Evolutionary conservation across 1,284 basidiomycete species (phyloP), one percentile per base, ranked within the genome.

Genomic region (Serendipita sp.): DNA sequence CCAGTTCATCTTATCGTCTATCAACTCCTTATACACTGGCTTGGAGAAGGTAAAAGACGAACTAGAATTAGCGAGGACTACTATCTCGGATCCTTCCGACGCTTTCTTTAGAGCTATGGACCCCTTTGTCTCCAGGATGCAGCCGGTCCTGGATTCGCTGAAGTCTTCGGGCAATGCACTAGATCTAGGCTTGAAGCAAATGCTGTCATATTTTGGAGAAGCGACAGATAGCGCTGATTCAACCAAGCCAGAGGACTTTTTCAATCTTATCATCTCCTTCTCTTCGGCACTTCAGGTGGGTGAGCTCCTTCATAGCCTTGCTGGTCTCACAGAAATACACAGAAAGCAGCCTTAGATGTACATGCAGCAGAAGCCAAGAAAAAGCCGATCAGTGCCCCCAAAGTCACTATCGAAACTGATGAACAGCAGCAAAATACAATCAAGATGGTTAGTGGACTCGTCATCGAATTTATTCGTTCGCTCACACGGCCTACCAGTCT

Each of bases 341-440:
- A 91, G 87, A 90, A 88, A 79, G 86, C 84, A 61, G 83, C 85
- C 0, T 70, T 88, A 41, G 88, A 91, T 64, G 79, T 91, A 13
- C 79, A 85, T 67, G 78, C 83, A 61, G 72, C 77, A 29, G 75
- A 82, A 66, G 69, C 70, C 62, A 79, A 77, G 67, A 65, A 66
- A 17, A 69, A 70, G 55, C 58, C 45, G 30, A 8, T 34, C 32
- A 8, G 8, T 3, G 30, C 32, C 32, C 26, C 32, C 8, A n/a
- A 17, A 26, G 32, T 58, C 53, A n/a, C 22, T n/a, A 10, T 35
- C 53, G 53, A 32, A 34, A 8, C 53, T n/a, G 53, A 58, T 8
- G 53, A 58, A 34, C 22, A 26, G 26, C 53, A 58, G 26, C 15
- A 29, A n/a, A n/a, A n/a, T n/a, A 58, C 53, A 17, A 34, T 58